Base-by-base conservation (phyloP, 2,329 filamentous ascomycete species). In the Hymenoscyphus scutula region DNA sequence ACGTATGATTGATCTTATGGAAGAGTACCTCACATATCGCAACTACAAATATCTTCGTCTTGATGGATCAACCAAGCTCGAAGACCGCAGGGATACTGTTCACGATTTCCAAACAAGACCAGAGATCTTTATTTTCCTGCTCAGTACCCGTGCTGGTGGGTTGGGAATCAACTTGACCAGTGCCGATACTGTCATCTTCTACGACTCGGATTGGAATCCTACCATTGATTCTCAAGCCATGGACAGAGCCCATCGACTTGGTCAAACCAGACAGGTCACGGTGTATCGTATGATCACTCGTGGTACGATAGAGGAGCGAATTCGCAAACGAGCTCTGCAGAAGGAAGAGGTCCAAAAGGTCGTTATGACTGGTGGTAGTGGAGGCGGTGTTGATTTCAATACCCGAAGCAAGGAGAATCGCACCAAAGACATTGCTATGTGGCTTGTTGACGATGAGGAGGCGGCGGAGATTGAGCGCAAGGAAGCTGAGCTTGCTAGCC, bases 301-400 rank as follows among this genome's bases (percentile, higher is more conserved):
- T 53, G 92, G 92, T 67, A 98, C 95, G 0, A 98, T 99, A 73
- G 95, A 98, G 78, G 95, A 99, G 78, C 92, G 95, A 60, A 99
- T 99, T 72, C 90, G 95, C 67, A 97, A 97, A 82, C 89, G 95
- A 65, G 95, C 95, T 2, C 80, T 97, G 77, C 95, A 99, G 76
- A 99, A 99, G 80, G 95, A 99, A 79, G 95, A 99, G 76, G 95
- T 99, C 68, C 94, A 97, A 77, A 92, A 95, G 60, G 94, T 98
- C 29, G 94, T 97, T 74, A 98, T 98, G 72, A 90, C 91, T 57
- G 95, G 94, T 70, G 92, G 93, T 62, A 84, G 87, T 48, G 84
- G 85, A 67, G 89, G 90, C 61, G 90, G 90, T 65, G 94, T 98
- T 65, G 95, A 98, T 80, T 98, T 99, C 82, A 98, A 96, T 76